Conservation (phyloP, 352 stramenopile species). For the Pythium brachiatum region DNA sequence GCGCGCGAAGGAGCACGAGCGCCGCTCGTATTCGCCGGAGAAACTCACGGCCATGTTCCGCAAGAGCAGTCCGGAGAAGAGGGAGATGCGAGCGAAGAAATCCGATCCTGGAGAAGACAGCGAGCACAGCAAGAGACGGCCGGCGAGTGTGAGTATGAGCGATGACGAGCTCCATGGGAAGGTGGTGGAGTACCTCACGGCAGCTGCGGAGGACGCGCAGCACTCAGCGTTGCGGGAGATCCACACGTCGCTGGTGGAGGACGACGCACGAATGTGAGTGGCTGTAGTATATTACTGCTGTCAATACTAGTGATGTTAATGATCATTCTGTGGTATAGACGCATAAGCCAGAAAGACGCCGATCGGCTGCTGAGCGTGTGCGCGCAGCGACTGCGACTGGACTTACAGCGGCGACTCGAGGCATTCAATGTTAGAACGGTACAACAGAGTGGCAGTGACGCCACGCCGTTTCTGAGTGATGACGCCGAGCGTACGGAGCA, state of each 20-base stretch:
- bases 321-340: neutral
- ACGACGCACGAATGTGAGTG: constrained; percentile 18
- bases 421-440: constrained; percentile 32
- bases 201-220: constrained; percentile 20
- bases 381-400: constrained; percentile 34
- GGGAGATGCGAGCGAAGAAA: neutral
- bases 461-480: constrained; percentile 9
- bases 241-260: constrained; percentile 19
- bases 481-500: constrained; percentile 8
- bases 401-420: constrained; percentile 36
- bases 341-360: constrained; percentile 27
- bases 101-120: neutral
- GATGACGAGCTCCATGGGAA: constrained; percentile 29
- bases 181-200: constrained; percentile 33
- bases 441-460: constrained; percentile 4
- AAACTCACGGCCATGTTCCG: constrained; percentile 18
- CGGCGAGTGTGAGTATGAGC: constrained; percentile 21
- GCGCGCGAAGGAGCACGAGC: constrained; percentile 6
- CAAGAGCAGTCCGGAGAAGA: constrained; percentile 19
- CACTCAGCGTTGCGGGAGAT: constrained; percentile 25
- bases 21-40: constrained; percentile 28
- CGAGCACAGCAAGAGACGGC: constrained; percentile 1
- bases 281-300: neutral
- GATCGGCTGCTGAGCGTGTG: constrained; percentile 29
- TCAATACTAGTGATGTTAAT: too few species aligned